These are phyloP conservation scores for Corinectria fuckeliana DNA, from an alignment of 2,329 filamentous ascomycete genomes.

Conservation along the genomic window DNA sequence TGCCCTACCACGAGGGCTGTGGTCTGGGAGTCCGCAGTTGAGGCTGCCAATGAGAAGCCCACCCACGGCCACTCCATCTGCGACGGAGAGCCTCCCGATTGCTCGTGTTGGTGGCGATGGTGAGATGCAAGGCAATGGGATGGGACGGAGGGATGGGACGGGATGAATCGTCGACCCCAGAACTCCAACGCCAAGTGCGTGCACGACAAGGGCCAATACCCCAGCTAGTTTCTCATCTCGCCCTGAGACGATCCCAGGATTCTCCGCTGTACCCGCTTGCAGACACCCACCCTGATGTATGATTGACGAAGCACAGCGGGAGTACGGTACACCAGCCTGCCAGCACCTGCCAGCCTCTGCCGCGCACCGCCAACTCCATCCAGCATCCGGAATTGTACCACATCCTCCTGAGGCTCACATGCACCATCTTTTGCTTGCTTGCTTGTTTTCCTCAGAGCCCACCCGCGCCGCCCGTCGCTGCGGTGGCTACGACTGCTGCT, in stretches of 20 bases:
- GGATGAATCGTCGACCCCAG: constrained; percentile 16
- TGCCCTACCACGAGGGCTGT: no score
- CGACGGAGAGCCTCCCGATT: neutral
- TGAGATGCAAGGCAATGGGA: constrained; percentile 12
- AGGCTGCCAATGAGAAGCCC: neutral
- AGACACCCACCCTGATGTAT: neutral
- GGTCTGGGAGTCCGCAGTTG: neutral
- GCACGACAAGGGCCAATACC: constrained; percentile 16
- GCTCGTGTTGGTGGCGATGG: neutral
- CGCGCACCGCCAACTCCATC: constrained; percentile 25
- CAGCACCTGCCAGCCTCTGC: constrained; percentile 1
- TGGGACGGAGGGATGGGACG: neutral
- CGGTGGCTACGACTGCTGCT: constrained; percentile 9
- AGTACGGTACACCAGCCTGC: constrained; percentile 1
- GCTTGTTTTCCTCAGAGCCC: constrained; percentile 17
- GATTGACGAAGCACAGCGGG: neutral
- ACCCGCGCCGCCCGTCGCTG: constrained; percentile 15
- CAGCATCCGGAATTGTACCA: constrained; percentile 22
- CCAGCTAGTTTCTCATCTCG: neutral
- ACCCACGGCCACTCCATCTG: neutral
- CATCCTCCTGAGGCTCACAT: constrained; percentile 23
- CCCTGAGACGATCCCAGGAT: constrained; percentile 14
- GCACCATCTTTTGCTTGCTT: constrained; percentile 19
- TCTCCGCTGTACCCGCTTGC: constrained; percentile 23
- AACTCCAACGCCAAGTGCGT: constrained; percentile 24